Conservation (phyloP, 1,284 basidiomycete species). For the Sanguinoderma infundibulare region DNA sequence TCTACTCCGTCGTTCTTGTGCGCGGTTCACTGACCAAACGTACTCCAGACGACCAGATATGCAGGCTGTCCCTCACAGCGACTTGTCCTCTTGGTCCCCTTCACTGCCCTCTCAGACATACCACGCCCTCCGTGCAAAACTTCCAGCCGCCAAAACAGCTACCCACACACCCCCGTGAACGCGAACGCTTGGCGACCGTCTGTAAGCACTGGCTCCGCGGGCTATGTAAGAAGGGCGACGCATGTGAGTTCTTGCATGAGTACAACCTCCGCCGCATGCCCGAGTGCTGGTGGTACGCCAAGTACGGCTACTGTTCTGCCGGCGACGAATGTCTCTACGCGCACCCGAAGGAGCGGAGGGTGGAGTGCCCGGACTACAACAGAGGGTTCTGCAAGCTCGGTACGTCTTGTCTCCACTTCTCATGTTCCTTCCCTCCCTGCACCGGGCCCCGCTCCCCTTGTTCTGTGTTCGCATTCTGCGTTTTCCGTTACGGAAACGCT, state of each 20-base stretch:
- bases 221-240: slow-evolving; percentile 97
- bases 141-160: slow-evolving; percentile 86
- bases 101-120: slow-evolving; percentile 91
- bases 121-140: slow-evolving; percentile 82
- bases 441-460: background rate
- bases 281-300: slow-evolving; percentile 99
- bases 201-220: slow-evolving; percentile 99
- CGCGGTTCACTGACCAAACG: slow-evolving; percentile 8
- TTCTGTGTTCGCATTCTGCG: background rate
- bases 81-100: slow-evolving; percentile 87
- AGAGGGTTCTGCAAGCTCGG: slow-evolving; percentile 95
- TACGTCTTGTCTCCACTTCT: slow-evolving; percentile 41
- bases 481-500: slow-evolving; percentile 3
- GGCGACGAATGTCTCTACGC: slow-evolving; percentile 99
- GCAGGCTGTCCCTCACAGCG: slow-evolving; percentile 78
- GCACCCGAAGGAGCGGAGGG: slow-evolving; percentile 92
- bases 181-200: slow-evolving; percentile 90
- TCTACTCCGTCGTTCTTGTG: background rate
- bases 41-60: slow-evolving; percentile 85
- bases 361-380: slow-evolving; percentile 96
- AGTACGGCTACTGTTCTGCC: slow-evolving; percentile 97
- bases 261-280: slow-evolving; percentile 99
- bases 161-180: slow-evolving; percentile 81
- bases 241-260: slow-evolving; percentile 99
- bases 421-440: background rate